phyloP scores from a whole-genome alignment of 345 rosid genomes.

The Angophora floribunda region DNA sequence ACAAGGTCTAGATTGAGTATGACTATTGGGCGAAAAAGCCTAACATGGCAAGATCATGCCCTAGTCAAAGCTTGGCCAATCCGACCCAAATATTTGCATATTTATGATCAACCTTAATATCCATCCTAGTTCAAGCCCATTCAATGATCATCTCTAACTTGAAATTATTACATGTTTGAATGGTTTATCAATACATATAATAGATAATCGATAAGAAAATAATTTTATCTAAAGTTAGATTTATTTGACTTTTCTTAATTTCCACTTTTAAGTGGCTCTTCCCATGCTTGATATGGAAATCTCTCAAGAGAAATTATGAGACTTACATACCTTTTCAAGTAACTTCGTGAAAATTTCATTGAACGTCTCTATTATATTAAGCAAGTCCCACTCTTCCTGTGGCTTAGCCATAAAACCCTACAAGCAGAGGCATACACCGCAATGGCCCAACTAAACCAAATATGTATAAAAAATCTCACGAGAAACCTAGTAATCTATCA shows the following conservation, averaged over 20 bases:
- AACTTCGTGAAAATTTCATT: neutral
- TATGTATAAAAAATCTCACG: neutral
- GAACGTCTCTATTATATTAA: slow-evolving; percentile 5
- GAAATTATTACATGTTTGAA: too few species aligned
- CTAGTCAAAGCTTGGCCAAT: too few species aligned
- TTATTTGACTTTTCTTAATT: neutral
- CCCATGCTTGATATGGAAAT: too few species aligned
- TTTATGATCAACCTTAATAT: neutral
- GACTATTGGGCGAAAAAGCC: neutral
- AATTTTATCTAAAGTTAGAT: neutral
- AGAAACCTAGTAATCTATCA: neutral
- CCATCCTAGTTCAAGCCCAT: fast-evolving
- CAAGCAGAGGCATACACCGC: slow-evolving; percentile 7
- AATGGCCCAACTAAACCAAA: neutral
- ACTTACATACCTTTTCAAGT: too few species aligned
- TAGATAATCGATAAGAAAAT: too few species aligned
- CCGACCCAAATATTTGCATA: too few species aligned
- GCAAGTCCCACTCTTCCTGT: slow-evolving; percentile 2
- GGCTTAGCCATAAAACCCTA: slow-evolving; percentile 19
- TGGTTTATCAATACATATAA: too few species aligned
- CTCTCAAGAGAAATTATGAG: too few species aligned
- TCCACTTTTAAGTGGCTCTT: neutral
- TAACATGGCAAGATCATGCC: neutral
- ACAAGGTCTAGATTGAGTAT: neutral
- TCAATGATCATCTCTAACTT: too few species aligned